phyloP scores from a whole-genome alignment of 2,329 filamentous ascomycete genomes.

The Arthrocladium fulminans region DNA sequence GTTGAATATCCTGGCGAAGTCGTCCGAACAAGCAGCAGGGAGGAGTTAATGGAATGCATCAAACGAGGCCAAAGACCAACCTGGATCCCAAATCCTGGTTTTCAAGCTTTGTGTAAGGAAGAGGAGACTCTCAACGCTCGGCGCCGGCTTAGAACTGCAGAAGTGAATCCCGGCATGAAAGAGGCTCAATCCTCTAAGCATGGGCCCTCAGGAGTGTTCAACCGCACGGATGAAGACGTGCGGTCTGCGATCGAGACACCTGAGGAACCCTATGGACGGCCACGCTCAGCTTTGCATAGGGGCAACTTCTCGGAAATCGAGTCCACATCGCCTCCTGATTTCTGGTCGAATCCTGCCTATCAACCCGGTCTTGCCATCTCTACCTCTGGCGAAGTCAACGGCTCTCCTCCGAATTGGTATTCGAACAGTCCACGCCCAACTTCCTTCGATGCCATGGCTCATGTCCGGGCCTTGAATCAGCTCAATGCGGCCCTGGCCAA shows the following conservation, averaged over 20 bases:
- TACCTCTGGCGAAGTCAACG: not conserved
- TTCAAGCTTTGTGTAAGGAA: conserved; percentile 34
- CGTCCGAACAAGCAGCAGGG: conserved; percentile 46
- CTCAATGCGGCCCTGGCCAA: not conserved
- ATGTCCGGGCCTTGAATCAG: not conserved
- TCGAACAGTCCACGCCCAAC: not conserved
- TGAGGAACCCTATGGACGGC: not conserved
- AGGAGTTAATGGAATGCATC: conserved; percentile 72
- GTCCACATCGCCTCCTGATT: conserved; percentile 21
- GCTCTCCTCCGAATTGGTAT: conserved; percentile 1
- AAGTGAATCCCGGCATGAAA: not conserved
- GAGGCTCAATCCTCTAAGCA: not conserved
- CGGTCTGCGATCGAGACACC: not conserved
- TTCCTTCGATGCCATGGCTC: not conserved
- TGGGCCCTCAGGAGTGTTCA: not conserved
- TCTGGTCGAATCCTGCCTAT: conserved; percentile 2
- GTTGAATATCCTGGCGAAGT: conserved; percentile 1
- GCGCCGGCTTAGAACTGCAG: not conserved
- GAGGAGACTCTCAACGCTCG: conserved; percentile 26
- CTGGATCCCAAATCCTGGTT: conserved; percentile 58
- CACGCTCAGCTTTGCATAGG: conserved; percentile 5
- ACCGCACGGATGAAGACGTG: not conserved
- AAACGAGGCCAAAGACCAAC: conserved; percentile 70
- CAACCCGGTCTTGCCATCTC: conserved; percentile 6
- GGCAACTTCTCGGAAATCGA: conserved; percentile 29